phyloP scores from a whole-genome alignment of 768 basidiomycete species.

The Tephrocybe sp. region DNA sequence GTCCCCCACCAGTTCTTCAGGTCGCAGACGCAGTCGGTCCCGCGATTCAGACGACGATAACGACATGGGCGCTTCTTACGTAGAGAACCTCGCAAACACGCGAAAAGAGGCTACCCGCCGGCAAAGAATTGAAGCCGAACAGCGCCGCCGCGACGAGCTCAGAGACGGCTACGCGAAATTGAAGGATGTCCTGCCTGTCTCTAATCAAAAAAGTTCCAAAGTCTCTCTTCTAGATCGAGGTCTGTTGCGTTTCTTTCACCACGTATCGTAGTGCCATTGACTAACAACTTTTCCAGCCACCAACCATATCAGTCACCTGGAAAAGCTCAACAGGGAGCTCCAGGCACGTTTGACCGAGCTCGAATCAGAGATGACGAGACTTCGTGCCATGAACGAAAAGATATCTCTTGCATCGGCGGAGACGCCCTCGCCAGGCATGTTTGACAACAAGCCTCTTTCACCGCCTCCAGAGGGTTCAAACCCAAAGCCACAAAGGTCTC shows the following conservation, averaged over 20 bases:
- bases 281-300: slow-evolving; percentile 48
- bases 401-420: slow-evolving; percentile 64
- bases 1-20: slow-evolving; percentile 73
- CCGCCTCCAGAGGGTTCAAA: slow-evolving; percentile 57
- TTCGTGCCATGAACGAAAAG: slow-evolving; percentile 79
- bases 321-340: slow-evolving; percentile 70
- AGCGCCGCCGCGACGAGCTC: slow-evolving; percentile 84
- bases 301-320: slow-evolving; percentile 71
- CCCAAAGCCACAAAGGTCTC: slow-evolving; percentile 45
- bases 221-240: slow-evolving; percentile 87
- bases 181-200: slow-evolving; percentile 83
- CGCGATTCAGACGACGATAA: slow-evolving; percentile 80
- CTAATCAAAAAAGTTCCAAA: slow-evolving; percentile 91
- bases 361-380: slow-evolving; percentile 67
- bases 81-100: slow-evolving; percentile 71
- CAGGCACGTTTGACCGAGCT: slow-evolving; percentile 62
- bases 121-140: slow-evolving; percentile 88
- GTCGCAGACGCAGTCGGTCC: slow-evolving; percentile 65
- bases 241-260: slow-evolving; percentile 29
- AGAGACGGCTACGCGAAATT: slow-evolving; percentile 87
- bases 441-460: slow-evolving; percentile 55
- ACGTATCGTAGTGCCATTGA: slow-evolving; percentile 10
- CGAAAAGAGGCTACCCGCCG: slow-evolving; percentile 82
- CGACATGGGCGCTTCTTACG: slow-evolving; percentile 61
- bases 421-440: slow-evolving; percentile 54